Evolutionary conservation across 2,329 filamentous ascomycete genomes (phyloP), one percentile per base, ranked within the genome.

Genomic region (Fusarium sp.): DNA sequence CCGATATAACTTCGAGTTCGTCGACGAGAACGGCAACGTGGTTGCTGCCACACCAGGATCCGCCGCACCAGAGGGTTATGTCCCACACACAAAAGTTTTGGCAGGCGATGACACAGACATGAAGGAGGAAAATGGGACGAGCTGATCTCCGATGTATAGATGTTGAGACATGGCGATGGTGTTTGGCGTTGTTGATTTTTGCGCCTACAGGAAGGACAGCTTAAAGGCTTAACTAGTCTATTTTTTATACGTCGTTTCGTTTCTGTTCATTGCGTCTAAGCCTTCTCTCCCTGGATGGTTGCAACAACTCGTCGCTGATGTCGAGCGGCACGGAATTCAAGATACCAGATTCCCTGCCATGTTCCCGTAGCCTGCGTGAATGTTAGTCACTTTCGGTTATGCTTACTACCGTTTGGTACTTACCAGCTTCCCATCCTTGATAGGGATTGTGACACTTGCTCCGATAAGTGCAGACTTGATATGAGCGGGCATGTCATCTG

Each of bases 401-500:
- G 33, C 37, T 7, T 9, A 40, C 27, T 14, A 9, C 17, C 22
- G 7, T n/a, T 22, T 27, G 25, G n/a, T 32, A 80, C 84, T 75
- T 75, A 87, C 90, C 76, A 98, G 78, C 72, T 87, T 89, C 39
- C 96, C 96, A 75, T 98, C 89, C 62, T 87, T 91, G 78, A 99
- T 97, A 2, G 96, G 96, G 60, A 99, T 91, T 7, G 90, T 95
- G 4, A 98, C 89, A 71, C 92, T 97, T 6, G 94, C 93, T 15
- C 96, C 96, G 30, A 98, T 85, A 49, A 99, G 82, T 0, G 93
- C 92, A 59, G 90, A 93, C 82, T 99, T 99, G 78, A 99, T 91
- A 79, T 99, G 96, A 61, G 94, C 94, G 88, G 96, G 96, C 93
- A 98, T 97, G 80, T 98, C 96, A 82, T 99, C 96, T 51, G 82